Percentiles rank a stretch among this genome's conserved stretches.
phyloP scores from a whole-genome alignment of 2,329 filamentous ascomycete genomes.

The Meredithiella fracta region DNA sequence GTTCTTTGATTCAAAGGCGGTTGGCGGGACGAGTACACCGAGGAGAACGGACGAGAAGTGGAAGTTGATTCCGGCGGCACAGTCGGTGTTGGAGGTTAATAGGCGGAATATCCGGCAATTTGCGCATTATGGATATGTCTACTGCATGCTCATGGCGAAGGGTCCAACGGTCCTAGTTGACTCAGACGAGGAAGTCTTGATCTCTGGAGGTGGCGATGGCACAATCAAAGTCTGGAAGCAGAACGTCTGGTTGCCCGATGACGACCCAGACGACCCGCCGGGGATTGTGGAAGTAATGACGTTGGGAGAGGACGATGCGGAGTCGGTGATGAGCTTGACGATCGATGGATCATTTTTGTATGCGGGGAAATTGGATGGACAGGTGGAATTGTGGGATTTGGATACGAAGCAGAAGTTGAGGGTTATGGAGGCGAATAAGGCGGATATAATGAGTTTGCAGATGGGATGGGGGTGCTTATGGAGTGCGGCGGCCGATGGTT shows the following conservation, averaged over 20 bases:
- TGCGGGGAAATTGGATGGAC: conserved; percentile 69
- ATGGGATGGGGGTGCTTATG: conserved; percentile 75
- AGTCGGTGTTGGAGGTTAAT: conserved; percentile 59
- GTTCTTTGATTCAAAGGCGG: conserved; percentile 84
- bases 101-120: conserved; percentile 69
- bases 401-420: conserved; percentile 83
- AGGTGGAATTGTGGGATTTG: conserved; percentile 91
- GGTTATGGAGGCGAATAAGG: conserved; percentile 64
- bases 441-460: conserved; percentile 72
- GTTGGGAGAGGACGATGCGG: conserved; percentile 43
- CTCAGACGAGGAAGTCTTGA: conserved; percentile 60
- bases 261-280: conserved; percentile 25
- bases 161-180: conserved; percentile 52
- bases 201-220: conserved; percentile 86
- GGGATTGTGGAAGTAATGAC: conserved; percentile 54
- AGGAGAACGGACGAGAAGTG: conserved; percentile 47
- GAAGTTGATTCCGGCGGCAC: conserved; percentile 35
- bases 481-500: conserved; percentile 79
- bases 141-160: conserved; percentile 79
- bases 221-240: conserved; percentile 89
- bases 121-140: conserved; percentile 89
- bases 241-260: conserved; percentile 16
- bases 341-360: conserved; percentile 88
- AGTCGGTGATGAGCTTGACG: conserved; percentile 59
- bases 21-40: conserved; percentile 66